Base-by-base conservation (phyloP, 768 basidiomycete species). In the Auricularia sp. region DNA sequence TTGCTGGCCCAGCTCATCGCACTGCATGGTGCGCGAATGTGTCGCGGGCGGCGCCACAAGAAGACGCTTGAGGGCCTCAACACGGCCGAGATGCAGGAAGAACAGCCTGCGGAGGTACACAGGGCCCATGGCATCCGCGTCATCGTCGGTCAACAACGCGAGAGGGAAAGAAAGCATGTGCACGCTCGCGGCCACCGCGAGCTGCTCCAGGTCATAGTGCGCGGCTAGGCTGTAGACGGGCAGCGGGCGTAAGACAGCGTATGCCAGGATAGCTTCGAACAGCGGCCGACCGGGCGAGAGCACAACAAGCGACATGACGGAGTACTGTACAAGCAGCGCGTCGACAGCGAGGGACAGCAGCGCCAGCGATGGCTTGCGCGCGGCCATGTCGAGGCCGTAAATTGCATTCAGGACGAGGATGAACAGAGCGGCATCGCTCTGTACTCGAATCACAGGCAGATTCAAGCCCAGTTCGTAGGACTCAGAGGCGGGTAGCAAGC, bases 371-470 rank as follows among this genome's bases (percentile, higher is more conserved):
- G 90, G 90, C 5, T 85, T 83, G 74, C 89, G 92, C 68, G 90
- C 88, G 23, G 84, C 79, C 71, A 86, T 89, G 7, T 88, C 83
- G 71, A 89, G 78, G 68, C 86, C 81, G 73, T 93, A 92, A 58
- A 88, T 74, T 4, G 82, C 74, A 69, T 93, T 90, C 29, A 93
- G 77, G 56, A 92, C 74, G 70, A 92, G 77, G 69, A 92, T 92
- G 68, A 92, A 75, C 6, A 86, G 77, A 1, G 77, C 74, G 0
- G 90, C 64, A 7, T 23, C 1, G 11, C 18, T 6, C 47, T 10
- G 47, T 10, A 18, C 47, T 18, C 47, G 6, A 5, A 51, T 18
- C 3, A 18, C 47, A 18, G 47, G 47, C 10, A 51, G 47, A 8
- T 10, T 5, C 47, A 51, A 18, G 18, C 21, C 39, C 8, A 42